Base-by-base conservation (phyloP, 2,329 filamentous ascomycete species). In the Aspergillus terreus region DNA sequence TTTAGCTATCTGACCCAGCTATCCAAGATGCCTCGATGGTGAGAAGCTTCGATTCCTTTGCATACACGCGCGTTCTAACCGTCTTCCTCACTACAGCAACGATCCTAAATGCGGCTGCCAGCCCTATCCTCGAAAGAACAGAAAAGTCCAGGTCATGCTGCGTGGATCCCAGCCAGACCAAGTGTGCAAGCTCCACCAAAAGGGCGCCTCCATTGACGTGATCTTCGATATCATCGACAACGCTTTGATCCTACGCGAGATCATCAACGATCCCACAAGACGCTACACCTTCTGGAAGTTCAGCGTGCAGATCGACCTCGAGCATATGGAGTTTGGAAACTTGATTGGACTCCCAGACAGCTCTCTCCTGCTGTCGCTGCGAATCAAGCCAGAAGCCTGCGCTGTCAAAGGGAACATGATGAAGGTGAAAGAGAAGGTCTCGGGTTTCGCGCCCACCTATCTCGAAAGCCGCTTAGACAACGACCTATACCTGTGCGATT, bases 291-390 rank as follows among this genome's bases (percentile, higher is more conserved):
- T 36, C 17, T 56, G 52, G 50, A 45, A 30, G 6, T 50, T 54
- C 36, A 38, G 47, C 23, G 30, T 57, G 19, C 50, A 50, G 2
- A 52, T 66, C 27, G 58, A 59, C 36, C 46, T 40, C 9, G 49
- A 33, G 17, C 60, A 61, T 46, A 55, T 57, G 44, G 49, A 51
- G 6, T 61, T 69, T n/a, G 15, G 58, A 12, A 67, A 68, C 43
- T 51, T 69, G 9, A 53, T 62, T 45, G 64, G 64, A 4, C 61
- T 67, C n/a, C 35, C 50, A 3, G 61, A 68, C 25, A 56, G 60
- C 49, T 65, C 63, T 7, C 55, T 69, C 11, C 50, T 63, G 11
- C 53, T 68, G 4, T 58, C 59, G 6, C 36, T 68, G 14, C 53
- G 46, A 14, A 51, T 65, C 36, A 46, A 47, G 19, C 36, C 52